Evolutionary conservation across 208 protist species (phyloP), one percentile per base, ranked within the genome.

Genomic region (Acanthamoeba polyphaga): DNA sequence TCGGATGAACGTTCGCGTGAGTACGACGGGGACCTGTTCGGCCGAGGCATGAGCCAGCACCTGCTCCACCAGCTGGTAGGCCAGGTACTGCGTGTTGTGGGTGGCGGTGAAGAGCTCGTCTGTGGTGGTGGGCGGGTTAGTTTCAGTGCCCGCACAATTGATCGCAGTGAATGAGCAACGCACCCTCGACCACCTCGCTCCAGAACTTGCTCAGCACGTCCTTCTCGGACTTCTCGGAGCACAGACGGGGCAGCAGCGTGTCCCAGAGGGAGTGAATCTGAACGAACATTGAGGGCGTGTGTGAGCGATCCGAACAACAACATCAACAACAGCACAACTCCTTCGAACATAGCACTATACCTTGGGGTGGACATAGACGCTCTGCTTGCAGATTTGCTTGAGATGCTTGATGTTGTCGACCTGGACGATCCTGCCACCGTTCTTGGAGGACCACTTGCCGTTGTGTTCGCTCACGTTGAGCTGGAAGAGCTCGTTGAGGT

Each of bases 211-310:
- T 64, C 51, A 89, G 51, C 13, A 89, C 51, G 29, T 58, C 53
- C 51, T 32, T 60, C 9, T 89, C 80, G 5, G n/a, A n/a, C 80
- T 89, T n/a, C 51, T 89, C 51, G 32, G 51, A n/a, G 24, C 46
- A 53, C 29, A 93, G 29, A 19, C 43, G 46, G 27, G 89, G 64
- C 49, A 93, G 64, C 8, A 93, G 64, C 29, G 70, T 38, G 51
- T 78, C 89, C 89, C 89, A 93, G 24, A 93, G 29, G 12, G 89
- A 76, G 51, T 93, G 89, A 66, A 89, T 17, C 78, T 87, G 78
- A 58, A 87, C 12, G 7, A 27, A 49, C 1, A 27, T 62, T 62
- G 7, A 24, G 24, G 6, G 55, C 0, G 12, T 3, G 13, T 10
- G 19, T 24, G 55, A 24, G 55, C 13, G 55, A 24, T 62, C 22